Conservation (phyloP, 495 filamentous ascomycete genomes). For the Letharia lupina region DNA sequence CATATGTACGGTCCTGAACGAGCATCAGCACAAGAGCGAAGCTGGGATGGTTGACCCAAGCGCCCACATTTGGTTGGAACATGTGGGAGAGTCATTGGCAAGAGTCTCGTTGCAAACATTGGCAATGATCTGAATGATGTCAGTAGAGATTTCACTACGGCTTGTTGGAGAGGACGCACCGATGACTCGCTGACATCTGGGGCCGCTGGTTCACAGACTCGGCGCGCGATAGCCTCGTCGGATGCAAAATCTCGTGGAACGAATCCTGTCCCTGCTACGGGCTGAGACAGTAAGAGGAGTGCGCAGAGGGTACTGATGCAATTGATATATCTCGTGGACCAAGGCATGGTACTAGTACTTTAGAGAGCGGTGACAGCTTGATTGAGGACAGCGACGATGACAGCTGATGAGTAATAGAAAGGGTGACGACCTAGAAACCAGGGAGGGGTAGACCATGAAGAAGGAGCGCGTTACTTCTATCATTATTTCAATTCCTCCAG, state of each 20-base stretch:
- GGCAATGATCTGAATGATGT: constrained; percentile 15
- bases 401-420: background rate
- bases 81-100: constrained; percentile 13
- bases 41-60: background rate
- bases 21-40: constrained; percentile 4
- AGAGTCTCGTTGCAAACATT: constrained; percentile 19
- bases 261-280: background rate
- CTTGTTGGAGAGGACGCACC: constrained; percentile 1
- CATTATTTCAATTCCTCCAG: background rate
- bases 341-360: background rate
- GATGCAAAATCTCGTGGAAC: background rate
- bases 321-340: constrained; percentile 3
- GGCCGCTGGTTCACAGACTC: constrained; percentile 15
- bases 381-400: background rate
- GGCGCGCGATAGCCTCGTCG: background rate
- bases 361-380: background rate
- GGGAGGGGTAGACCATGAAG: background rate
- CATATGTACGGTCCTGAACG: constrained; percentile 7
- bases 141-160: background rate
- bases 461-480: background rate
- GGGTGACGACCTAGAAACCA: background rate
- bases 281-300: background rate
- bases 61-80: constrained; percentile 18
- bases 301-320: constrained; percentile 1
- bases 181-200: constrained; percentile 17